phyloP scores from a whole-genome alignment of 768 basidiomycete species.

The Kwoniella pini region DNA sequence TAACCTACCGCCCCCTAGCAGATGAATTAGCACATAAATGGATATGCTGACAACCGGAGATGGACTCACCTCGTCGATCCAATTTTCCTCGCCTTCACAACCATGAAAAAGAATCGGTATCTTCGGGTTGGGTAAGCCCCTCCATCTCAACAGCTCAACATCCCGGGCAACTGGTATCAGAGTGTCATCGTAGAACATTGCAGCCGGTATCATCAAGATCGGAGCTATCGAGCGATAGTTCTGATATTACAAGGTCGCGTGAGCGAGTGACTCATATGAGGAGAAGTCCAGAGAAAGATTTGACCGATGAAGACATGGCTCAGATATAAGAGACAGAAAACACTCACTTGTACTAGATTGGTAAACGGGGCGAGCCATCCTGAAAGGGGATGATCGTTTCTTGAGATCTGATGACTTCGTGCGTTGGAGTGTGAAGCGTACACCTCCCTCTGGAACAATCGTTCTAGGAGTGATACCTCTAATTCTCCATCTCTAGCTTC shows the following conservation, averaged over 20 bases:
- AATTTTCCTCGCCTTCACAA: constrained; percentile 44
- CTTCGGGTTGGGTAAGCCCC: constrained; percentile 31
- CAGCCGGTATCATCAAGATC: constrained; percentile 53
- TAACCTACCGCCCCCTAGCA: constrained; percentile 12
- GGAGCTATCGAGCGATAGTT: constrained; percentile 54
- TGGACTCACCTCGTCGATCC: constrained; percentile 52
- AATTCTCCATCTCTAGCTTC: constrained; percentile 46
- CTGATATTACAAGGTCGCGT: too few species aligned
- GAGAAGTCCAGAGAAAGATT: too few species aligned
- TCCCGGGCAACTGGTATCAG: constrained; percentile 42
- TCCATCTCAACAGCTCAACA: constrained; percentile 36
- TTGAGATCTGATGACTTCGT: neutral
- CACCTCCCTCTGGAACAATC: constrained; percentile 44
- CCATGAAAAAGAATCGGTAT: constrained; percentile 52
- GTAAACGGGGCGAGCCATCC: constrained; percentile 15
- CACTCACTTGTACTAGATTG: constrained; percentile 27
- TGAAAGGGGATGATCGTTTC: neutral
- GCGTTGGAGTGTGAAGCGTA: constrained; percentile 23
- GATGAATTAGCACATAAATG: neutral
- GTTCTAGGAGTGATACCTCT: constrained; percentile 54
- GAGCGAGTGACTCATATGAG: too few species aligned
- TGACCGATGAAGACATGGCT: too few species aligned
- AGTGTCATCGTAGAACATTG: constrained; percentile 54
- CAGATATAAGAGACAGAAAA: too few species aligned
- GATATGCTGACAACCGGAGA: neutral